These are phyloP conservation scores for Babesia ovata DNA, from an alignment of 169 alveolate species.

Conservation along the genomic window DNA sequence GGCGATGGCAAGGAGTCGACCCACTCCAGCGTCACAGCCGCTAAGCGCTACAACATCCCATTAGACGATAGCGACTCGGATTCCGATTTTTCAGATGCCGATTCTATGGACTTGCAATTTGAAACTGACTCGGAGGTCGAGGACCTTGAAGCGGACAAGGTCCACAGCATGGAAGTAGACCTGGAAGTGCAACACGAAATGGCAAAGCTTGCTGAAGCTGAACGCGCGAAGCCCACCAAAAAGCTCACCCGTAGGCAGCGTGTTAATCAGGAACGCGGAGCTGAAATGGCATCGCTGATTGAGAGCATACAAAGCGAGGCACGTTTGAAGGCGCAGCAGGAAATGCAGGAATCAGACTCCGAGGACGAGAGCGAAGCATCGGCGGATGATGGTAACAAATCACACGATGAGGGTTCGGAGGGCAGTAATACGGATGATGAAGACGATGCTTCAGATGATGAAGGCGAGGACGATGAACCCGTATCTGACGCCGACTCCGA, in stretches of 20 bases:
- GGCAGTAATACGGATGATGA: not conserved
- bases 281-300: constrained; percentile 37
- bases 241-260: constrained; percentile 53
- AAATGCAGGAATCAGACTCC: constrained; percentile 28
- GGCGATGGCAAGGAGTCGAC: too few species aligned
- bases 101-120: constrained; percentile 30
- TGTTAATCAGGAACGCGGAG: constrained; percentile 37
- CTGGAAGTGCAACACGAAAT: constrained; percentile 70
- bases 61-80: not conserved
- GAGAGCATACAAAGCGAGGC: constrained; percentile 56
- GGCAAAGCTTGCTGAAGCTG: constrained; percentile 35
- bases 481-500: not conserved
- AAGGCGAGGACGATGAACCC: not conserved
- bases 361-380: constrained; percentile 21
- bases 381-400: not conserved
- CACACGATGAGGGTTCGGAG: not conserved
- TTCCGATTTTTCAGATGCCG: constrained; percentile 27
- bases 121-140: constrained; percentile 47
- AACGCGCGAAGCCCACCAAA: constrained; percentile 2
- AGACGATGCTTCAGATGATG: not conserved
- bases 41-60: not conserved
- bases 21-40: not conserved
- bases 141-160: constrained; percentile 51
- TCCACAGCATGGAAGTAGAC: constrained; percentile 62
- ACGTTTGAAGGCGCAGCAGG: constrained; percentile 29